phyloP scores from a whole-genome alignment of 495 filamentous ascomycete species.

The Xylaria bambusicola region DNA sequence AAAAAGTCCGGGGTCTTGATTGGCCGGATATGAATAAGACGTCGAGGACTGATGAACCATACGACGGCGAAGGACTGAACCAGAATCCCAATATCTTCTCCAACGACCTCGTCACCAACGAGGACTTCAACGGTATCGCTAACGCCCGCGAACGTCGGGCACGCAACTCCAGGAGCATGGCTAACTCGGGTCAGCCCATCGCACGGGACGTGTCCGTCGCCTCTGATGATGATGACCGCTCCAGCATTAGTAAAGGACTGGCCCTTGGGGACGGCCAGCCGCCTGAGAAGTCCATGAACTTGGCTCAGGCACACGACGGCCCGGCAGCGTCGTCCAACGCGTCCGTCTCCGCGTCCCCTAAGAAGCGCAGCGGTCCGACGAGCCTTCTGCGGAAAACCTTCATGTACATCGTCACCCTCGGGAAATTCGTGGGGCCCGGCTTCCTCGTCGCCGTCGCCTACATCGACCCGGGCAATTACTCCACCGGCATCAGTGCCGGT shows the following conservation, averaged over 20 bases:
- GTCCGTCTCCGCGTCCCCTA: conserved; percentile 1
- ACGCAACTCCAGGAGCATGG: conserved; percentile 23
- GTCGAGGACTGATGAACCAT: conserved; percentile 54
- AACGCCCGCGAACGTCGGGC: conserved; percentile 46
- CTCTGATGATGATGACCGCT: conserved; percentile 25
- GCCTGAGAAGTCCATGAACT: conserved; percentile 6
- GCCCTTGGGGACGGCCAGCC: conserved; percentile 20
- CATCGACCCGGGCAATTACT: conserved; percentile 83
- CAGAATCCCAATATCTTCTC: conserved; percentile 58
- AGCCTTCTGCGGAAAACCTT: conserved; percentile 29
- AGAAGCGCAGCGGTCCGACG: conserved; percentile 15
- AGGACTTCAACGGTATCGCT: conserved; percentile 59
- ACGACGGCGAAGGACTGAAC: conserved; percentile 53
- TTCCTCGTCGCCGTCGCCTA: conserved; percentile 79
- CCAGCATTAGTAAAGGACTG: conserved; percentile 8
- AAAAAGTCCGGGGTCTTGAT: too few species aligned
- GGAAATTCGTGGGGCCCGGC: conserved; percentile 80
- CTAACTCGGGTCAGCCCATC: conserved; percentile 29
- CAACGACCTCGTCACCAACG: conserved; percentile 57
- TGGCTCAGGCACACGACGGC: conserved; percentile 13
- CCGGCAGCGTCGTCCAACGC: conserved; percentile 9
- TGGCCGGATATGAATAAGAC: conserved; percentile 53
- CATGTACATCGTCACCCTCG: conserved; percentile 60
- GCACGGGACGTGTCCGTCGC: conserved; percentile 13
- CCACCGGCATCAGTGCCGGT: conserved; percentile 78